Conservation (phyloP, 495 filamentous ascomycete genomes). For the Talaromyces ruber region DNA sequence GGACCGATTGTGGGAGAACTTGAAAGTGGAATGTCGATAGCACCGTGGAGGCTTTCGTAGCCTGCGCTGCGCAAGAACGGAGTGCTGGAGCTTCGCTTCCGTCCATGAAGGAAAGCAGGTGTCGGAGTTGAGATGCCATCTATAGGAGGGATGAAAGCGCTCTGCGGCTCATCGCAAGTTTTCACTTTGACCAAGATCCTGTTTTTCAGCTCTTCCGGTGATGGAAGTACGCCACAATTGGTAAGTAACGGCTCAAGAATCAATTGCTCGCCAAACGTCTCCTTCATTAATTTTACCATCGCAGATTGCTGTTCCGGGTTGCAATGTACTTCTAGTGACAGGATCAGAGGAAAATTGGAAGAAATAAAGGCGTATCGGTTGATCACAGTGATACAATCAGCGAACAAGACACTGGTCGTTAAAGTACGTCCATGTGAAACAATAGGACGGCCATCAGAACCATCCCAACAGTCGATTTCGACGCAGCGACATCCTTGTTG, state of each 20-base stretch:
- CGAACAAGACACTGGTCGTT: constrained; percentile 78
- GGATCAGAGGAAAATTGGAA: constrained; percentile 75
- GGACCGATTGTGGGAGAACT: constrained; percentile 49
- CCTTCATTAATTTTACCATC: constrained; percentile 88
- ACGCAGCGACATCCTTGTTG: constrained; percentile 86
- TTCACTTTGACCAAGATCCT: constrained; percentile 94
- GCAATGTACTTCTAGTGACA: constrained; percentile 96
- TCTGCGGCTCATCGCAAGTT: constrained; percentile 38
- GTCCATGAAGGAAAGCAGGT: constrained; percentile 40
- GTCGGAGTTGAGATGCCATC: constrained; percentile 32
- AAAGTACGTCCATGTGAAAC: constrained; percentile 87
- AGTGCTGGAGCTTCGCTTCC: constrained; percentile 74
- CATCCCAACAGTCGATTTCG: constrained; percentile 98
- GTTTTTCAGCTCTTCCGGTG: constrained; percentile 74
- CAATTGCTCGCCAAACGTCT: constrained; percentile 69
- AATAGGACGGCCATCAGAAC: constrained; percentile 71
- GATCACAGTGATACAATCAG: constrained; percentile 85
- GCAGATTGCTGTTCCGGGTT: constrained; percentile 67
- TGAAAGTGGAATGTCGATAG: constrained; percentile 44
- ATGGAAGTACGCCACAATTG: constrained; percentile 59
- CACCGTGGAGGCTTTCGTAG: constrained; percentile 45
- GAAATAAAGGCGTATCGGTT: constrained; percentile 84
- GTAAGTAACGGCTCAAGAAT: constrained; percentile 64
- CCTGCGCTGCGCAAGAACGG: constrained; percentile 54
- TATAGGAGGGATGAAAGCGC: constrained; percentile 16